Conservation (phyloP, 495 filamentous ascomycete genomes). For the Talaromyces stipitatus region DNA sequence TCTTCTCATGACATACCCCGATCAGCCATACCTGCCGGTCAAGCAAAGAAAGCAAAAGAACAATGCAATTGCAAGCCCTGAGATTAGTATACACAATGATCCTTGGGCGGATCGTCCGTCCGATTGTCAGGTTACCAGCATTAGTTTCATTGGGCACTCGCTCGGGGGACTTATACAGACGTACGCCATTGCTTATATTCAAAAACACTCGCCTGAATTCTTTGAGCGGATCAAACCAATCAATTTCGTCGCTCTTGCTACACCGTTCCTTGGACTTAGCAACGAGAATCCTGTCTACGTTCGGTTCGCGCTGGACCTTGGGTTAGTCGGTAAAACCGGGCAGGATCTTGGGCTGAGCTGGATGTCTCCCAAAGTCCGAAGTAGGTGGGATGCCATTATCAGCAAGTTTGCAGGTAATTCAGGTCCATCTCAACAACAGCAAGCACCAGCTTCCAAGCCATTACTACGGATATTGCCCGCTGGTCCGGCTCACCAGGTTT, state of each 20-base stretch:
- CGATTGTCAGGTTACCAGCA: constrained; percentile 82
- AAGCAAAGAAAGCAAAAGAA: constrained; percentile 41
- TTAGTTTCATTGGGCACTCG: constrained; percentile 92
- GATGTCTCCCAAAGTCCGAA: constrained; percentile 78
- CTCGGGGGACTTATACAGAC: constrained; percentile 87
- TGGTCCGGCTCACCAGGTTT: constrained; percentile 80
- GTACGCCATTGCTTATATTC: constrained; percentile 95
- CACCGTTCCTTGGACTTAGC: constrained; percentile 86
- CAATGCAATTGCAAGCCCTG: background rate
- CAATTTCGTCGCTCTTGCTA: constrained; percentile 89
- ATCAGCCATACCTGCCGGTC: constrained; percentile 73
- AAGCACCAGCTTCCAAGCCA: constrained; percentile 77
- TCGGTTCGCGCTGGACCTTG: constrained; percentile 93
- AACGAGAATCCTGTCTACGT: constrained; percentile 98
- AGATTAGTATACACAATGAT: constrained; percentile 3
- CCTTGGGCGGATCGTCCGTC: constrained; percentile 32
- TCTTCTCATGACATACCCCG: constrained; percentile 81
- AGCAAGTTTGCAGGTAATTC: constrained; percentile 64
- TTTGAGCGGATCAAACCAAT: constrained; percentile 81
- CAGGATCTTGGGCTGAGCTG: constrained; percentile 93
- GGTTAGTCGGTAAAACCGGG: constrained; percentile 87
- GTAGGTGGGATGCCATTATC: constrained; percentile 82
- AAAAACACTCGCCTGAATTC: constrained; percentile 89
- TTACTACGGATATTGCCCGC: constrained; percentile 85
- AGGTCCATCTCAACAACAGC: constrained; percentile 53